Percentiles rank a stretch among this genome's conserved stretches.
phyloP scores from a whole-genome alignment of 371 early-diverging fungal species.

The Apophysomyces ossiformis region DNA sequence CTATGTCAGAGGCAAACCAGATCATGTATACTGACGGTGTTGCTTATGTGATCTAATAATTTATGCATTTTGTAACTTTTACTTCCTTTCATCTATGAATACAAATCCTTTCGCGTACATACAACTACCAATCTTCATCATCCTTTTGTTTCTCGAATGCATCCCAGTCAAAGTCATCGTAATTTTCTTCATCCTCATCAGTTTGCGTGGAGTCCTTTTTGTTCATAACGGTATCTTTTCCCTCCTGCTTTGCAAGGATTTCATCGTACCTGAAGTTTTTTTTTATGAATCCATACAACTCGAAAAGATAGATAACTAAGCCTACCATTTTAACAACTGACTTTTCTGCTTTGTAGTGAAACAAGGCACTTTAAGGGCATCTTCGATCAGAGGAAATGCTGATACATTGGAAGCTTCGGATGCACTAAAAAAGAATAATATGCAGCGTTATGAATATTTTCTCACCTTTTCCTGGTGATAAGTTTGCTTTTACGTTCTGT shows the following conservation, averaged over 20 bases:
- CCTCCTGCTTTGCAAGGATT: slow-evolving; percentile 37
- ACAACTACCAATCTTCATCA: slow-evolving; percentile 5
- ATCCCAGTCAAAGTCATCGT: slow-evolving; percentile 47
- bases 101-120: slow-evolving; percentile 5
- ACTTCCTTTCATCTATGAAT: slow-evolving; percentile 3
- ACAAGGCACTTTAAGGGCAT: slow-evolving; percentile 47
- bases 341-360: slow-evolving; percentile 46
- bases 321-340: slow-evolving; percentile 41
- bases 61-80: slow-evolving; percentile 9
- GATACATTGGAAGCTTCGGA: slow-evolving; percentile 12
- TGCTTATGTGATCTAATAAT: slow-evolving; percentile 64
- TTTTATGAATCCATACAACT: not conserved
- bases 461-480: not conserved
- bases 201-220: not conserved
- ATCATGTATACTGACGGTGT: slow-evolving; percentile 73
- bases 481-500: slow-evolving; percentile 26
- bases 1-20: slow-evolving; percentile 70
- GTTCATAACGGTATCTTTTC: slow-evolving; percentile 6
- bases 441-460: not conserved
- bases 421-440: slow-evolving; percentile 16
- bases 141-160: slow-evolving; percentile 38
- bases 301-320: not conserved
- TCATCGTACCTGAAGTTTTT: slow-evolving; percentile 32
- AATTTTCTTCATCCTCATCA: slow-evolving; percentile 29
- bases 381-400: slow-evolving; percentile 40